These are phyloP conservation scores for Claviceps paspali DNA, from an alignment of 2,329 filamentous ascomycete genomes.

Conservation along the genomic window DNA sequence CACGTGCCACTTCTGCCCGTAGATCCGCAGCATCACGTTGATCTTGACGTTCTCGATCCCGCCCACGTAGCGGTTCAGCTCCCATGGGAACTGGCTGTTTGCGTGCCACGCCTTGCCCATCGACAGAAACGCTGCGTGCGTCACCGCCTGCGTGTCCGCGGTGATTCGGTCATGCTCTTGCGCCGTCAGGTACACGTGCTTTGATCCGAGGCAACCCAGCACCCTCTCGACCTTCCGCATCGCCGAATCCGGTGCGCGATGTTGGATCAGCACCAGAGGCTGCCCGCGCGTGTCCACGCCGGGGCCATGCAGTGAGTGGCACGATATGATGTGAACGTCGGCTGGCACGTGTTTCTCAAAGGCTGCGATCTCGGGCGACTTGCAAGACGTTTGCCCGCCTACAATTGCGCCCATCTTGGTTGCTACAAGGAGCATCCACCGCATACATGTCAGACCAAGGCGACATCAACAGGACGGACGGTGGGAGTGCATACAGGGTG, in stretches of 20 bases:
- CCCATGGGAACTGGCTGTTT: slow-evolving; percentile 93
- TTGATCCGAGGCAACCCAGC: slow-evolving; percentile 69
- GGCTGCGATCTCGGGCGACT: slow-evolving; percentile 85
- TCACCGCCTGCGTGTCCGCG: slow-evolving; percentile 94
- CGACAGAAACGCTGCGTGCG: slow-evolving; percentile 87
- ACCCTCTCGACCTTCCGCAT: slow-evolving; percentile 68
- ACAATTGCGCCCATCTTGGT: slow-evolving; percentile 93
- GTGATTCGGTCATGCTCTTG: slow-evolving; percentile 91
- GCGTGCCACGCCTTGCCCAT: slow-evolving; percentile 98
- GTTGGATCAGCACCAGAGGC: slow-evolving; percentile 84
- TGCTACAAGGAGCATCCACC: slow-evolving; percentile 40
- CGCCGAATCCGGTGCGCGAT: slow-evolving; percentile 65
- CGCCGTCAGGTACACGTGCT: slow-evolving; percentile 75
- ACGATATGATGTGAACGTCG: slow-evolving; percentile 88
- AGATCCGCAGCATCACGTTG: slow-evolving; percentile 94
- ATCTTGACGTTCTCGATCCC: slow-evolving; percentile 99
- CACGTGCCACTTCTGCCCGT: slow-evolving; percentile 98
- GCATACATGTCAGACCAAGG: slow-evolving; percentile 4
- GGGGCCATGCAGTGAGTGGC: slow-evolving; percentile 91
- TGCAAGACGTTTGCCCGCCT: slow-evolving; percentile 95
- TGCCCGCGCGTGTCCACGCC: slow-evolving; percentile 78
- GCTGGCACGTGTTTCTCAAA: slow-evolving; percentile 77
- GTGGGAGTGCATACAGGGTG: slow-evolving; percentile 53
- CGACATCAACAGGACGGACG: no score
- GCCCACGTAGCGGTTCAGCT: slow-evolving; percentile 84